phyloP scores from a whole-genome alignment of 2,329 filamentous ascomycete species.

The Aspergillus aculeatus region DNA sequence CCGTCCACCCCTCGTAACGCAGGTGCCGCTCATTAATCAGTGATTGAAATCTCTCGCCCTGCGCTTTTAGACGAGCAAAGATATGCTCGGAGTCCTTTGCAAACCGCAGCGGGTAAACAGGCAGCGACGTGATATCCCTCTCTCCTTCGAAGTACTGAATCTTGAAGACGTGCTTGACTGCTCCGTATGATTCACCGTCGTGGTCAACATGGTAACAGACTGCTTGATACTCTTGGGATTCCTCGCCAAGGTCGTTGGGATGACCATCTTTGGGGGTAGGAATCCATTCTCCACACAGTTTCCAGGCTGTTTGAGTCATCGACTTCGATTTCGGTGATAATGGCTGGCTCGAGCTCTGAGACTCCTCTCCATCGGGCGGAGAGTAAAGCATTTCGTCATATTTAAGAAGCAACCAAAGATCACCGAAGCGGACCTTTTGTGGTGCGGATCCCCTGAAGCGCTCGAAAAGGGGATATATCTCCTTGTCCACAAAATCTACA shows the following conservation, averaged over 20 bases:
- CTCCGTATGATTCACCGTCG: slow-evolving; percentile 26
- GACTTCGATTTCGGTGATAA: background rate
- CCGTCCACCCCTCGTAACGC: slow-evolving; percentile 15
- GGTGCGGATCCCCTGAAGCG: slow-evolving; percentile 3
- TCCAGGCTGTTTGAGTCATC: background rate
- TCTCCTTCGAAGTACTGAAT: slow-evolving; percentile 29
- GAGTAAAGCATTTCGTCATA: slow-evolving; percentile 14
- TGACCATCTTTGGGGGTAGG: background rate
- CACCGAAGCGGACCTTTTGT: slow-evolving; percentile 14
- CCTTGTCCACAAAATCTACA: slow-evolving; percentile 19
- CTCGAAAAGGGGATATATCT: slow-evolving; percentile 15
- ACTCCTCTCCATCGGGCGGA: slow-evolving; percentile 10
- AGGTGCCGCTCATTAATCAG: slow-evolving; percentile 6
- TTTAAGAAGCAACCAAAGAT: slow-evolving; percentile 20
- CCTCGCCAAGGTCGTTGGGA: slow-evolving; percentile 1
- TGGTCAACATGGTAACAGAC: slow-evolving; percentile 31
- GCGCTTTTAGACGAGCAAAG: slow-evolving; percentile 1
- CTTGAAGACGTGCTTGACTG: slow-evolving; percentile 21
- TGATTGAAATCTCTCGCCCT: slow-evolving; percentile 11
- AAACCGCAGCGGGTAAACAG: slow-evolving; percentile 23
- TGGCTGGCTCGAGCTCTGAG: slow-evolving; percentile 5
- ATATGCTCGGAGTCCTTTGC: slow-evolving; percentile 5
- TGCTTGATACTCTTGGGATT: slow-evolving; percentile 20
- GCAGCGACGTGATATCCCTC: slow-evolving; percentile 26
- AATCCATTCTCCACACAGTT: slow-evolving; percentile 15